Conservation (phyloP, 192 early-diverging fungal species). For the Obelidium mucronatum region DNA sequence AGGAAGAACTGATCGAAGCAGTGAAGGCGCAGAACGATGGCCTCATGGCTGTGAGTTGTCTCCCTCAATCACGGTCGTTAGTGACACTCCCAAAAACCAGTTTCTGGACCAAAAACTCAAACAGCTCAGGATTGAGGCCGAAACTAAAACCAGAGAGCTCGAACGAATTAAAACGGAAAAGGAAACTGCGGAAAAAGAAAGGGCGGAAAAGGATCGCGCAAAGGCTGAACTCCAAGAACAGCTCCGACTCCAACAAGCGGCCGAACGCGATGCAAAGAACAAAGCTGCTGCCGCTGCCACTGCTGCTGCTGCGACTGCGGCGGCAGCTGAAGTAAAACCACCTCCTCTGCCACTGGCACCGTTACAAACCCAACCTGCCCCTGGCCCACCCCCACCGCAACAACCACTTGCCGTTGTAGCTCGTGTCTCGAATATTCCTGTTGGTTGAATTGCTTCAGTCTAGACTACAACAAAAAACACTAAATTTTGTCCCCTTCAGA, state of each 20-base stretch:
- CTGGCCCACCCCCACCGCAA: not conserved
- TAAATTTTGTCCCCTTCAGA: not conserved
- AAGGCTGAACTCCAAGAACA: not conserved
- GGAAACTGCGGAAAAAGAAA: conserved; percentile 17
- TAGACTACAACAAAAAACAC: not conserved
- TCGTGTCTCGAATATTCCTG: not conserved
- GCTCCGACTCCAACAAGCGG: conserved; percentile 12
- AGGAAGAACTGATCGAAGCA: too few relatives aligned
- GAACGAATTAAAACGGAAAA: not conserved
- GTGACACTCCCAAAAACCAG: not conserved
- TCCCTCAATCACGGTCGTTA: not conserved
- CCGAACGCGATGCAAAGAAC: not conserved
- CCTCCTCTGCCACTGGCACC: conserved; percentile 8
- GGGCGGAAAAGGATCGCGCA: conserved; percentile 8
- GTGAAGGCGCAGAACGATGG: too few relatives aligned
- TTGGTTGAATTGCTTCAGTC: conserved; percentile 11
- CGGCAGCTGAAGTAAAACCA: conserved; percentile 2
- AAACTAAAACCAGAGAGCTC: not conserved
- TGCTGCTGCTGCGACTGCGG: conserved; percentile 13
- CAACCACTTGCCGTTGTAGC: not conserved
- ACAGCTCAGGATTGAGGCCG: not conserved
- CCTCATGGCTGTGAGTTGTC: not conserved
- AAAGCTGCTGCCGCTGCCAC: conserved; percentile 7
- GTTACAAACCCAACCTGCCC: not conserved
- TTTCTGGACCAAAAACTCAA: conserved; percentile 3